Conservation (phyloP, 768 basidiomycete genomes). For the Pleurotus tuoliensis region DNA sequence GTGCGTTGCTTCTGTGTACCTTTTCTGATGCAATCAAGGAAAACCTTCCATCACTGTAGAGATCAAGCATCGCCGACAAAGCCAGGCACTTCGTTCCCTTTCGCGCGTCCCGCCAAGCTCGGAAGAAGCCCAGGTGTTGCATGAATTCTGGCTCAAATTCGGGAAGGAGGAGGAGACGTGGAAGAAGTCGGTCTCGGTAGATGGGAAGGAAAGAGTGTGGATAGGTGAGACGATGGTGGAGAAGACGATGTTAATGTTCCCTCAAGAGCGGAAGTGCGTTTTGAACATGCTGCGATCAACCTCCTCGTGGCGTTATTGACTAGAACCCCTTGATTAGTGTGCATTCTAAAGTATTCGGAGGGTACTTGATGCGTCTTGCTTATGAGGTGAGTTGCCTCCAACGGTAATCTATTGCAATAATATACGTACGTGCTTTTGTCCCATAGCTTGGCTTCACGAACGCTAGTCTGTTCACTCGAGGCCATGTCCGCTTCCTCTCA, state of each 20-base stretch:
- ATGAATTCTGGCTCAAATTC: slow-evolving; percentile 63
- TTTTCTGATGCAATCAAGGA: neutral
- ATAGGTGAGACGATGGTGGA: slow-evolving; percentile 74
- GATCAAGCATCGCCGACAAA: slow-evolving; percentile 56
- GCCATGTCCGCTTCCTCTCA: slow-evolving; percentile 67
- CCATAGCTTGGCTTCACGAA: slow-evolving; percentile 70
- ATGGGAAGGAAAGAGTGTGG: slow-evolving; percentile 50
- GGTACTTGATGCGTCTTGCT: slow-evolving; percentile 62
- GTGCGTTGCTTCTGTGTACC: slow-evolving; percentile 32
- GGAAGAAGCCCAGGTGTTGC: slow-evolving; percentile 62
- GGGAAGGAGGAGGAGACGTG: slow-evolving; percentile 36
- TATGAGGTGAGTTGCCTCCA: slow-evolving; percentile 48
- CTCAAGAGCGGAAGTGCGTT: slow-evolving; percentile 77
- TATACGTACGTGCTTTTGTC: no score
- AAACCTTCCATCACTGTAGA: slow-evolving; percentile 30
- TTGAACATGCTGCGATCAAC: neutral
- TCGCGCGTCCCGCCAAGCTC: slow-evolving; percentile 72
- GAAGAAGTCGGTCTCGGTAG: slow-evolving; percentile 13
- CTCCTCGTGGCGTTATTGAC: slow-evolving; percentile 7
- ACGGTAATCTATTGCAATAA: neutral
- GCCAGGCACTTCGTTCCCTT: slow-evolving; percentile 53
- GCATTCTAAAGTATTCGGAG: slow-evolving; percentile 83
- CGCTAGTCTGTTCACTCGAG: slow-evolving; percentile 62
- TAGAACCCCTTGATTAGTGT: slow-evolving; percentile 37
- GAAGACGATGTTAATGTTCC: slow-evolving; percentile 76